These are phyloP conservation scores for Rhodotorula diobovata DNA, from an alignment of 768 basidiomycete species.

Conservation along the genomic window DNA sequence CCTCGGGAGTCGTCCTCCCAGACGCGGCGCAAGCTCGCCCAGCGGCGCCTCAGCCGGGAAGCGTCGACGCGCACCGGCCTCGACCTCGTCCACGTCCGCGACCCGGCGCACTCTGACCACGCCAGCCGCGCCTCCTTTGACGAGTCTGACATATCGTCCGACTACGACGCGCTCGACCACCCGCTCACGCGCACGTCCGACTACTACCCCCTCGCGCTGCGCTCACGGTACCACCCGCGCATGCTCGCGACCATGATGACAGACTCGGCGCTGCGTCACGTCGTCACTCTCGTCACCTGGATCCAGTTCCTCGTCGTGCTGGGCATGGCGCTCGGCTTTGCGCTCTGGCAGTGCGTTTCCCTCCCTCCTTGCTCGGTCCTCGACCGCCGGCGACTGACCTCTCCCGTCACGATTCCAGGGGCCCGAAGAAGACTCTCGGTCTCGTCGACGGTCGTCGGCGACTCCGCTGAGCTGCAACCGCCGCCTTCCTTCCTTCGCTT, in stretches of 20 bases:
- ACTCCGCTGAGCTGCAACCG: not conserved
- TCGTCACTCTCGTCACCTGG: conserved; percentile 22
- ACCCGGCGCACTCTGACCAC: not conserved
- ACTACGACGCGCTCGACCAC: conserved; percentile 19
- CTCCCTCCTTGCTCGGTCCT: not conserved
- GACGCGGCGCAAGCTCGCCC: not conserved
- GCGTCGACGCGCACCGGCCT: conserved; percentile 1
- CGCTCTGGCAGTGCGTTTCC: conserved; percentile 31
- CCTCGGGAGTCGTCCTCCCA: not conserved
- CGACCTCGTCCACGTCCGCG: not conserved
- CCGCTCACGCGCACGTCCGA: conserved; percentile 1
- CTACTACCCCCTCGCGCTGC: conserved; percentile 30
- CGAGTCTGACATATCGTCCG: conserved; percentile 8
- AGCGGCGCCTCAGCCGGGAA: conserved; percentile 10
- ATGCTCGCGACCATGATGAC: conserved; percentile 25
- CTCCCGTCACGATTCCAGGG: not conserved
- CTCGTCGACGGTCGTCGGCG: conserved; percentile 22
- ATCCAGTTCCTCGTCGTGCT: conserved; percentile 27
- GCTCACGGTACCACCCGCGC: conserved; percentile 30
- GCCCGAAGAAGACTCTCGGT: conserved; percentile 32
- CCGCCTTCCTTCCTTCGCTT: not conserved
- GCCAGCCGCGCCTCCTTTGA: not conserved
- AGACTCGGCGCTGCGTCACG: conserved; percentile 20
- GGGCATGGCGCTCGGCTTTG: conserved; percentile 19
- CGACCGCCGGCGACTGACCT: not conserved